These are phyloP conservation scores for Talaromyces albobiverticillius DNA, from an alignment of 2,329 filamentous ascomycete genomes.

Conservation along the genomic window DNA sequence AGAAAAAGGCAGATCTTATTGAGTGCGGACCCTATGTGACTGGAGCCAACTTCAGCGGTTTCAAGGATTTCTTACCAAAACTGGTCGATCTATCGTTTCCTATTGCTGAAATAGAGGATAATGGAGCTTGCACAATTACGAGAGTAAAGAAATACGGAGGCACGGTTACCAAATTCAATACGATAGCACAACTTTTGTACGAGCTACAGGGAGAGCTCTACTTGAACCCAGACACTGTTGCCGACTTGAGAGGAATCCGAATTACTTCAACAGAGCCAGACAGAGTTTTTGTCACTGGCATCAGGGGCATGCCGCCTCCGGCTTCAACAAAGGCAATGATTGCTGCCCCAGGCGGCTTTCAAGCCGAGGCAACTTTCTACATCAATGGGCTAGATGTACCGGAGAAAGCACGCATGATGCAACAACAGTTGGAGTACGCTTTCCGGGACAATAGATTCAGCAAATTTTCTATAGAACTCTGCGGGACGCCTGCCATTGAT, in stretches of 20 bases:
- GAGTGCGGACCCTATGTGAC: conserved; percentile 56
- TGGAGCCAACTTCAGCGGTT: conserved; percentile 54
- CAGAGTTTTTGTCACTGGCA: neutral
- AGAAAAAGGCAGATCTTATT: conserved; percentile 41
- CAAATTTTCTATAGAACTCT: neutral
- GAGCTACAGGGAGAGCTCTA: conserved; percentile 50
- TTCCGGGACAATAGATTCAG: neutral
- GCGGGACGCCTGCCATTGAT: neutral
- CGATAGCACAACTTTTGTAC: conserved; percentile 51
- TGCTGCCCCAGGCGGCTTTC: neutral
- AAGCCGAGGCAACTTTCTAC: conserved; percentile 1
- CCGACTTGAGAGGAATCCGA: neutral
- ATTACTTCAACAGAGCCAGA: neutral
- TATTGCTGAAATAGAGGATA: conserved; percentile 48
- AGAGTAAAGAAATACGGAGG: conserved; percentile 49
- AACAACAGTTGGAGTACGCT: neutral
- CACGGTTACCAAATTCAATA: conserved; percentile 36
- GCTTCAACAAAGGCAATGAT: conserved; percentile 5
- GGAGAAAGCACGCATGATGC: neutral
- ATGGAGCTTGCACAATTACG: conserved; percentile 48
- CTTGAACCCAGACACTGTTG: conserved; percentile 33
- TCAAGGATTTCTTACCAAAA: conserved; percentile 40
- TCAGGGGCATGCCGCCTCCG: neutral
- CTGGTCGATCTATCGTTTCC: conserved; percentile 47
- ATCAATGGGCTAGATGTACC: conserved; percentile 1